Conservation (phyloP, 352 stramenopile species). For the Phytophthora idaei region DNA sequence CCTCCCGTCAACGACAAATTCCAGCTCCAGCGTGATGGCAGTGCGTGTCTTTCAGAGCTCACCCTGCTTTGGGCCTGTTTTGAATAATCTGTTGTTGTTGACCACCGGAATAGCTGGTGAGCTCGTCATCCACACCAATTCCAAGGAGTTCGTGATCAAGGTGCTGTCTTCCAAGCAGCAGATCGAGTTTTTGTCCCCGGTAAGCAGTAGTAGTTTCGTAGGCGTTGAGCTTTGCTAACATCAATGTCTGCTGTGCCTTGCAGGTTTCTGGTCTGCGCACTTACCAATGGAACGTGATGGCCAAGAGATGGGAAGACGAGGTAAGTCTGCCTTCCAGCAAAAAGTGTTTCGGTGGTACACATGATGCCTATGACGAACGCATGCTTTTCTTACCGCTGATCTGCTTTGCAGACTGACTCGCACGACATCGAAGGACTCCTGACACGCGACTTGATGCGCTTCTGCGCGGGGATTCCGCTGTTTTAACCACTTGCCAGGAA, state of each 20-base stretch:
- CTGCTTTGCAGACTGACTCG: conserved; percentile 51
- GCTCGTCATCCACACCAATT: conserved; percentile 55
- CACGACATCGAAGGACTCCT: conserved; percentile 84
- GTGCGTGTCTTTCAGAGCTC: conserved; percentile 22
- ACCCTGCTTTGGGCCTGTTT: background rate
- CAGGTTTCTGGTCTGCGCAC: conserved; percentile 75
- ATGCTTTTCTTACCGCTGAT: conserved; percentile 12
- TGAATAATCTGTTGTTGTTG: background rate
- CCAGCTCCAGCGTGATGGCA: conserved; percentile 46
- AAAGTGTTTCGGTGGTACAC: background rate
- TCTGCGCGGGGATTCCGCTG: conserved; percentile 67
- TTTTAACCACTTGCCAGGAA: conserved; percentile 47
- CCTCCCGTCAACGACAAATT: conserved; percentile 72
- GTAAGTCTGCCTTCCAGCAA: conserved; percentile 27
- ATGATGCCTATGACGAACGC: background rate
- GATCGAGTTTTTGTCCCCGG: conserved; percentile 72
- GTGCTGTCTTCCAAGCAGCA: conserved; percentile 67
- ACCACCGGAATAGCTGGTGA: conserved; percentile 30
- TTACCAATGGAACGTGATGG: conserved; percentile 80
- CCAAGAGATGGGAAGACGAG: conserved; percentile 80
- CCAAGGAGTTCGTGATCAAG: conserved; percentile 70
- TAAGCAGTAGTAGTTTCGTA: conserved; percentile 5
- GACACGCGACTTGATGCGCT: conserved; percentile 82
- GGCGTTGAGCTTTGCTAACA: conserved; percentile 3
- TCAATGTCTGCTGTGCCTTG: background rate